A percentile compares a stretch with the other conserved stretches of the same genome.
These are phyloP conservation scores for Aspergillus sp. DNA, from an alignment of 2,329 filamentous ascomycete genomes.

Conservation along the genomic window DNA sequence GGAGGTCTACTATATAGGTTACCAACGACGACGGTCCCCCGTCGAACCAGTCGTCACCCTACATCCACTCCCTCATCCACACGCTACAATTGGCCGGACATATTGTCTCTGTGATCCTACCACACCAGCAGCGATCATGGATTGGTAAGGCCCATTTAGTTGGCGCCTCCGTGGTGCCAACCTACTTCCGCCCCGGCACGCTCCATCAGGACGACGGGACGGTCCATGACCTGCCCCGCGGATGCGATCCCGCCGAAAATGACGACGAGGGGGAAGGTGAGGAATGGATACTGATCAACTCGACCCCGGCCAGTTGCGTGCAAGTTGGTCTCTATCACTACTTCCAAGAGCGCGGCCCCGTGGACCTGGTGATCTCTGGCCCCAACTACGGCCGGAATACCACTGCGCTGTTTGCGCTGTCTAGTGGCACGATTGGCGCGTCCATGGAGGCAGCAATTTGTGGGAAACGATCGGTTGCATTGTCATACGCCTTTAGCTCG, in stretches of 20 bases:
- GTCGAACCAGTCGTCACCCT: conserved; percentile 68
- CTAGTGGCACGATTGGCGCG: conserved; percentile 67
- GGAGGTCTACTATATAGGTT: conserved; percentile 22
- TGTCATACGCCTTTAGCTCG: conserved; percentile 85
- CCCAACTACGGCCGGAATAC: conserved; percentile 80
- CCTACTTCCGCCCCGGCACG: conserved; percentile 67
- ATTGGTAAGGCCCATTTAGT: conserved; percentile 98
- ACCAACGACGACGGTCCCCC: conserved; percentile 74
- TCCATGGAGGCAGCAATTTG: conserved; percentile 71
- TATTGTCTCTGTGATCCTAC: conserved; percentile 82
- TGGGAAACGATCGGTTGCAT: conserved; percentile 62
- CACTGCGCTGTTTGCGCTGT: conserved; percentile 69
- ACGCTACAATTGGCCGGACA: conserved; percentile 68
- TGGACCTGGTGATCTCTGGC: conserved; percentile 70
- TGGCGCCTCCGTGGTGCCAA: conserved; percentile 73
- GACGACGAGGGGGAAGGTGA: conserved; percentile 47
- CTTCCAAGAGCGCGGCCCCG: conserved; percentile 60
- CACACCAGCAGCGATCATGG: conserved; percentile 89
- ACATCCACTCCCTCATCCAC: conserved; percentile 65
- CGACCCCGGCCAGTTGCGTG: conserved; percentile 70
- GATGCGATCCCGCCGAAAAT: conserved; percentile 44
- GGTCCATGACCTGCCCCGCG: conserved; percentile 52
- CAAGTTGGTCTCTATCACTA: conserved; percentile 77
- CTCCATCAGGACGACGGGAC: conserved; percentile 58
- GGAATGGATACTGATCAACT: conserved; percentile 75